Conservation (phyloP, 2,329 filamentous ascomycete species). For the Trichoderma oligosporum region DNA sequence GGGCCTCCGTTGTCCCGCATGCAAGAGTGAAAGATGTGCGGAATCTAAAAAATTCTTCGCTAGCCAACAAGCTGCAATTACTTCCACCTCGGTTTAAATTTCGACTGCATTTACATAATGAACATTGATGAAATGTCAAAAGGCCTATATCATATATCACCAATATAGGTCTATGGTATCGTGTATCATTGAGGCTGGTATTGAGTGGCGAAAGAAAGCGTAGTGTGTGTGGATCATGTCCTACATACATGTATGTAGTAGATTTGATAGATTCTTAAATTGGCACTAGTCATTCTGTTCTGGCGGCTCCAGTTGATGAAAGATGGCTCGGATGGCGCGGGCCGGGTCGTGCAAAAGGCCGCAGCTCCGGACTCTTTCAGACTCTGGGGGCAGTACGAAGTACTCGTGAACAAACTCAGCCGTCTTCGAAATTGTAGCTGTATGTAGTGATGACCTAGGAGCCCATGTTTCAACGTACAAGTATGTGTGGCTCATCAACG, state of each 20-base stretch:
- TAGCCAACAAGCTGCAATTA: slow-evolving; percentile 31
- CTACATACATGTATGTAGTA: too few relatives aligned
- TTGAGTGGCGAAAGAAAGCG: background rate
- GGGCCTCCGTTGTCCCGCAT: slow-evolving; percentile 86
- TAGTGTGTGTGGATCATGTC: background rate
- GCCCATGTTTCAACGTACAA: background rate
- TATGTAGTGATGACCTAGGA: background rate
- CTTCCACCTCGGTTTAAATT: background rate
- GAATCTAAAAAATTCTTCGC: slow-evolving; percentile 71
- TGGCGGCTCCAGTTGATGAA: too few relatives aligned
- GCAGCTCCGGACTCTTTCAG: background rate
- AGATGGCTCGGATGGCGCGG: background rate
- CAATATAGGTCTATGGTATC: background rate
- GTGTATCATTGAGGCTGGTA: background rate
- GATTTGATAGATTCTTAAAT: slow-evolving; percentile 3
- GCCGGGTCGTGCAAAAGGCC: background rate
- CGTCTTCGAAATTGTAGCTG: background rate
- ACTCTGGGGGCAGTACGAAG: background rate
- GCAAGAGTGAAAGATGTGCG: slow-evolving; percentile 81
- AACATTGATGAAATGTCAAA: background rate
- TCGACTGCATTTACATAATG: background rate
- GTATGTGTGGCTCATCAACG: background rate
- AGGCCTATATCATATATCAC: slow-evolving; percentile 1
- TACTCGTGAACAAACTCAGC: background rate
- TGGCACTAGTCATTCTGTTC: background rate